These are phyloP conservation scores for Yamadazyma scolyti DNA, from an alignment of 805 yeast genomes.

Conservation along the genomic window DNA sequence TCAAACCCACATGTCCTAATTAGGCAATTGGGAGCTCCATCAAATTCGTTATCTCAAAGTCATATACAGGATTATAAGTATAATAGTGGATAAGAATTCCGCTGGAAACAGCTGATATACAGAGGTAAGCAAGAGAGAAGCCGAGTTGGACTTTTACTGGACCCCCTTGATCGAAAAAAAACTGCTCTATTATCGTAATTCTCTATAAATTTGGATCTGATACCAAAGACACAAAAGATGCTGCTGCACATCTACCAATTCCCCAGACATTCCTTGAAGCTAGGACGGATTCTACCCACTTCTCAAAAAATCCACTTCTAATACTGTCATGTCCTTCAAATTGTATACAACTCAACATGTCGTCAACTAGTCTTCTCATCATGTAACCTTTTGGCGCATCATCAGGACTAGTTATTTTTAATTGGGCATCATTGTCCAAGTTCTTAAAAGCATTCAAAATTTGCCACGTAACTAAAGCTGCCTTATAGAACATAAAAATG, in stretches of 20 bases:
- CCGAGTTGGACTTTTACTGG: no score
- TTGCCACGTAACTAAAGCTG: conserved; percentile 2
- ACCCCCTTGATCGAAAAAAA: no score
- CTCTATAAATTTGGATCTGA: no score
- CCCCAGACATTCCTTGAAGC: conserved; percentile 1
- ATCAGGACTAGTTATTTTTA: neutral
- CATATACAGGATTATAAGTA: no score
- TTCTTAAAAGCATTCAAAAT: conserved; percentile 1
- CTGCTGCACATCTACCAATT: conserved; percentile 2
- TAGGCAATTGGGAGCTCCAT: no score
- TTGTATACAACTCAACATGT: conserved; percentile 2
- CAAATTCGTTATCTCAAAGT: no score
- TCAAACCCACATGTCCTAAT: no score
- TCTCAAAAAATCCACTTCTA: conserved; percentile 1
- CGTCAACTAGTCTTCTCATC: conserved; percentile 1
- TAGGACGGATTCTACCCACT: conserved; percentile 1
- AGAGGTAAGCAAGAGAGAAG: no score
- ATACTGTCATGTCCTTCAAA: neutral
- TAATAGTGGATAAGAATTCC: no score
- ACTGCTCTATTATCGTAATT: no score
- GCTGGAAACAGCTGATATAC: no score
- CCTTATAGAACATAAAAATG: conserved; percentile 2
- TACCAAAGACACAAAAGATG: conserved; percentile 1
- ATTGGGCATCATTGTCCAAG: neutral
- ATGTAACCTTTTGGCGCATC: neutral